Conservation (phyloP, 805 yeast species). For the Myxozyma udenii region DNA sequence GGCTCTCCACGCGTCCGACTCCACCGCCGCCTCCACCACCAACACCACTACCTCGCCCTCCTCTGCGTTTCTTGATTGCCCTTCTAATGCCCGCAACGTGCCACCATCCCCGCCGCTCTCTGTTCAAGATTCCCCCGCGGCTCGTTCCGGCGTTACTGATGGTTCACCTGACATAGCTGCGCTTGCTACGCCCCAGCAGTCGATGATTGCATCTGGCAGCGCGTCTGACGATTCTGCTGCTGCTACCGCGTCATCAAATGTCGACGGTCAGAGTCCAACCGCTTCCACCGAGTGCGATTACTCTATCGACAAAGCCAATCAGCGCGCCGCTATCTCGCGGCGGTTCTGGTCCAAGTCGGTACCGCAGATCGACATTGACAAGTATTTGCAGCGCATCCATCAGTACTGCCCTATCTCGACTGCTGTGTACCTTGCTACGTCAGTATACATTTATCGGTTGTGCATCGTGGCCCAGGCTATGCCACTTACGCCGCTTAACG, state of each 20-base stretch:
- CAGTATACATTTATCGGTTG: conserved; percentile 38
- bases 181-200: conserved; percentile 2
- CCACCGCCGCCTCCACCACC: conserved; percentile 7
- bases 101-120: conserved; percentile 6
- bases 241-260: neutral
- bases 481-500: conserved; percentile 40
- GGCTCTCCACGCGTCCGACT: conserved; percentile 7
- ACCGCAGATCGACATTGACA: conserved; percentile 36
- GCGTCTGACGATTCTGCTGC: neutral
- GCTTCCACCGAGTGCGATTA: conserved; percentile 1
- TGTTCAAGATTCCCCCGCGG: conserved; percentile 3
- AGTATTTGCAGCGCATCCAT: conserved; percentile 40
- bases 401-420: conserved; percentile 42
- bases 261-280: neutral
- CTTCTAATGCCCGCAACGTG: neutral
- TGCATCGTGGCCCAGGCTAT: conserved; percentile 36
- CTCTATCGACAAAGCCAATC: conserved; percentile 13
- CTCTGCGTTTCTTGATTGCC: conserved; percentile 6
- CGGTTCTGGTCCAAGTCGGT: conserved; percentile 38
- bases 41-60: conserved; percentile 3
- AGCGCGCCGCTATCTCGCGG: conserved; percentile 31
- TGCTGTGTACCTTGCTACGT: conserved; percentile 41
- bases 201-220: neutral
- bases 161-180: neutral
- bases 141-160: neutral